phyloP scores from a whole-genome alignment of 1,139 yeast genomes.

The Blastobotrys ciferrii region DNA sequence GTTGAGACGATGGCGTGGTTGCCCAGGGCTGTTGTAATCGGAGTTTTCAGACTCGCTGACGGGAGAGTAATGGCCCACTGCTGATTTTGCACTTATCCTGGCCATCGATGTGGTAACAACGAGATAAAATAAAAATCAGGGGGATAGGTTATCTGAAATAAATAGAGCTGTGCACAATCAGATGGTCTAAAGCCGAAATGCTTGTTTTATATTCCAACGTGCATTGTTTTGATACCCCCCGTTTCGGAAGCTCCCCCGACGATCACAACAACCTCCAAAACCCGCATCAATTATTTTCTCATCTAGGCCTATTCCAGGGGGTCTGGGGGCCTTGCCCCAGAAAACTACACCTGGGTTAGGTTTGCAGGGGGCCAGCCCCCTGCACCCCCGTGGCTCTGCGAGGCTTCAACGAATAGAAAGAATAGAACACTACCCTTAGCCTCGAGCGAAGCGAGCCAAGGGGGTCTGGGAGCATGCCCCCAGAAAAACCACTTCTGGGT shows the following conservation, averaged over 20 bases:
- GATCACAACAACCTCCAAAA: not conserved
- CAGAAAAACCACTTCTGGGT: too few species aligned
- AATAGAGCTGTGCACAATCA: not conserved
- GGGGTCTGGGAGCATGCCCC: too few species aligned
- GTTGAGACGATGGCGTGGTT: not conserved
- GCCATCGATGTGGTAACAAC: too few species aligned
- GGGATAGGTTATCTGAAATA: not conserved
- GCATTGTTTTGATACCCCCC: not conserved
- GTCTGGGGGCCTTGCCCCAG: too few species aligned
- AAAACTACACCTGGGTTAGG: too few species aligned
- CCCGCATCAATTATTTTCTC: too few species aligned
- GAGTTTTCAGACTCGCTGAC: not conserved
- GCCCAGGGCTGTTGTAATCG: conserved; percentile 1
- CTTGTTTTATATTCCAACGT: not conserved
- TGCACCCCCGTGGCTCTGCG: too few species aligned
- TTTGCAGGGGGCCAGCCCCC: too few species aligned
- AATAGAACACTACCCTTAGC: too few species aligned
- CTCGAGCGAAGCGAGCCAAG: too few species aligned
- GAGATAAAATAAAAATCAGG: not conserved
- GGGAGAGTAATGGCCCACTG: not conserved
- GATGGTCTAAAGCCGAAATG: not conserved
- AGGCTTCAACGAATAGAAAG: too few species aligned
- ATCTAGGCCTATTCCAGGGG: too few species aligned
- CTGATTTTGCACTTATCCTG: not conserved
- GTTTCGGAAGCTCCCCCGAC: not conserved